These are phyloP conservation scores for Pulicaria dysenterica DNA, from an alignment of 129 eudicot genomes.

Conservation along the genomic window DNA sequence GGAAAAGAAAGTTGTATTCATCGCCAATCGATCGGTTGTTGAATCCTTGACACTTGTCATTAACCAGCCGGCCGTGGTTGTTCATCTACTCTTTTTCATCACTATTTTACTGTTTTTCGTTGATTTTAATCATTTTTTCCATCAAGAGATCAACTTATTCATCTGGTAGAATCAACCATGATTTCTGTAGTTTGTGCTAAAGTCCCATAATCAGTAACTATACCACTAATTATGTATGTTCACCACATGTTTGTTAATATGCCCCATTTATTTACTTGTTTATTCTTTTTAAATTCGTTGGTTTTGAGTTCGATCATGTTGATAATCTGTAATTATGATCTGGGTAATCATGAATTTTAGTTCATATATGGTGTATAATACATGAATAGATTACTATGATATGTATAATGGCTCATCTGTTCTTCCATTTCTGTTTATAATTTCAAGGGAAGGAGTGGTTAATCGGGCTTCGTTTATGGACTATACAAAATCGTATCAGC, in stretches of 20 bases:
- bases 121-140: background rate
- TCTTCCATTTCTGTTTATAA: background rate
- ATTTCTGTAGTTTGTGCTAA: slow-evolving; percentile 5
- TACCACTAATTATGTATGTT: slow-evolving; percentile 24
- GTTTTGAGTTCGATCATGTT: slow-evolving; percentile 5
- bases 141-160: slow-evolving; percentile 7
- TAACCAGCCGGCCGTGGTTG: slow-evolving; percentile 42
- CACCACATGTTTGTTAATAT: slow-evolving; percentile 7
- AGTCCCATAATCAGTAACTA: background rate
- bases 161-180: background rate
- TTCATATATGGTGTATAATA: background rate
- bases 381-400: slow-evolving; percentile 12
- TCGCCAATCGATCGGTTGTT: slow-evolving; percentile 29
- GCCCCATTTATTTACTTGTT: background rate
- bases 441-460: slow-evolving; percentile 37
- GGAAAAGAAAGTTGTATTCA: slow-evolving; percentile 15
- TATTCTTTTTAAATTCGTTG: background rate
- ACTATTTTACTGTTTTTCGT: slow-evolving; percentile 7
- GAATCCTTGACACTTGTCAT: slow-evolving; percentile 26
- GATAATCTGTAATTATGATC: slow-evolving; percentile 1
- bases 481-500: slow-evolving; percentile 39
- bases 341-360: slow-evolving; percentile 12
- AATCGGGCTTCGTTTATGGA: slow-evolving; percentile 43
- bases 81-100: slow-evolving; percentile 34
- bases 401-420: background rate